phyloP scores from a whole-genome alignment of 306 rosid species.

The Pueraria montana region DNA sequence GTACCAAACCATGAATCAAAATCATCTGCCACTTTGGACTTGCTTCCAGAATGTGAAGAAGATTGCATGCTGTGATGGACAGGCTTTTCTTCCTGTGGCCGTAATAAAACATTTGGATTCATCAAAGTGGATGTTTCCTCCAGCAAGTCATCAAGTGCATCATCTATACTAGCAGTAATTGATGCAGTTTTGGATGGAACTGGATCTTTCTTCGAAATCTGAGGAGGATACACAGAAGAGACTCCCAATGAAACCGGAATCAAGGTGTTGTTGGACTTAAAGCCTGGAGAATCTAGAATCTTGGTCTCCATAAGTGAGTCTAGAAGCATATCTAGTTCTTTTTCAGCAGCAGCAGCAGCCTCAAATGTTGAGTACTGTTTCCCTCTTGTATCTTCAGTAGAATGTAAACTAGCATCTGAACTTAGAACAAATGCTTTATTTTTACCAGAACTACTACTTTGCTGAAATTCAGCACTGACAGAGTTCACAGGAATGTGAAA shows the following conservation, averaged over 20 bases:
- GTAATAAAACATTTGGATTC: conserved; percentile 42
- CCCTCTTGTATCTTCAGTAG: conserved; percentile 44
- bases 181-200: conserved; percentile 45
- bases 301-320: conserved; percentile 64
- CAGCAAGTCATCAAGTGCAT: conserved; percentile 78
- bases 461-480: conserved; percentile 40
- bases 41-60: conserved; percentile 57
- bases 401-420: conserved; percentile 40
- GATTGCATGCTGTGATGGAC: conserved; percentile 43
- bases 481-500: conserved; percentile 37
- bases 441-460: conserved; percentile 43
- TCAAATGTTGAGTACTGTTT: conserved; percentile 52
- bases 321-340: conserved; percentile 80
- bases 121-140: conserved; percentile 64
- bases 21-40: conserved; percentile 60
- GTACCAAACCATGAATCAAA: conserved; percentile 89
- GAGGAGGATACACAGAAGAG: conserved; percentile 44
- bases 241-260: conserved; percentile 47
- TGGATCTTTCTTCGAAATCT: conserved; percentile 48
- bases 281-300: conserved; percentile 45
- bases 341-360: conserved; percentile 67
- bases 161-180: conserved; percentile 61
- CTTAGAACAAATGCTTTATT: conserved; percentile 32
- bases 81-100: conserved; percentile 50
- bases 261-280: conserved; percentile 32